These are phyloP conservation scores for Aspergillus indologenus DNA, from an alignment of 495 filamentous ascomycete species.

Conservation along the genomic window DNA sequence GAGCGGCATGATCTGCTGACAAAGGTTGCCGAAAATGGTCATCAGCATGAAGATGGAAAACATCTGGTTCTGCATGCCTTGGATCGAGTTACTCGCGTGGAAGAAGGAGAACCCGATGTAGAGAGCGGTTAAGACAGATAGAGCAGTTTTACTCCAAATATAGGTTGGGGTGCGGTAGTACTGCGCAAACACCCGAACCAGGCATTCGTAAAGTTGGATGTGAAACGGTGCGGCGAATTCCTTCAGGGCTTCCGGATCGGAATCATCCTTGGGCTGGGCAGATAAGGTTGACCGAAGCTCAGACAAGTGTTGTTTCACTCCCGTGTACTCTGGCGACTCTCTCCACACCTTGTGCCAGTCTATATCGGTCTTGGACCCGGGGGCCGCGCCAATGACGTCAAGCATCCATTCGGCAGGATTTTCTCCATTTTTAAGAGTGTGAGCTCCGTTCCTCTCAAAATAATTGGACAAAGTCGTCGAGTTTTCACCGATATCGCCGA, in stretches of 20 bases:
- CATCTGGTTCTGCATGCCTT: slow-evolving; percentile 81
- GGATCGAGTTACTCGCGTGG: slow-evolving; percentile 59
- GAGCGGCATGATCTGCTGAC: slow-evolving; percentile 67
- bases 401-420: slow-evolving; percentile 94
- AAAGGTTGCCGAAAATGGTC: slow-evolving; percentile 67
- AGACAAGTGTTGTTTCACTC: slow-evolving; percentile 55
- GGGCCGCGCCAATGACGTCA: slow-evolving; percentile 86
- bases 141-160: slow-evolving; percentile 42
- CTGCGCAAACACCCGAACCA: slow-evolving; percentile 43
- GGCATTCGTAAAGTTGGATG: slow-evolving; percentile 45
- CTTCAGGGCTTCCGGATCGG: slow-evolving; percentile 22
- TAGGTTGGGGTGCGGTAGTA: slow-evolving; percentile 53
- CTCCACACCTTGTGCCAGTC: slow-evolving; percentile 83
- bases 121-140: slow-evolving; percentile 46
- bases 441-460: slow-evolving; percentile 74
- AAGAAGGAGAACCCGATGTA: slow-evolving; percentile 88
- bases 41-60: slow-evolving; percentile 79
- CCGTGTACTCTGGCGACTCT: slow-evolving; percentile 63
- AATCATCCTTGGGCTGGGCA: slow-evolving; percentile 31
- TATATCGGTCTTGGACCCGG: slow-evolving; percentile 64
- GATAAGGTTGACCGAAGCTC: slow-evolving; percentile 56
- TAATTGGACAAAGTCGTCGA: slow-evolving; percentile 70
- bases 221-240: slow-evolving; percentile 49
- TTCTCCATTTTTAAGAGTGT: slow-evolving; percentile 61
- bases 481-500: slow-evolving; percentile 79